These are phyloP conservation scores for Piper longum DNA, from an alignment of 164 flowering plant species.

Conservation along the genomic window DNA sequence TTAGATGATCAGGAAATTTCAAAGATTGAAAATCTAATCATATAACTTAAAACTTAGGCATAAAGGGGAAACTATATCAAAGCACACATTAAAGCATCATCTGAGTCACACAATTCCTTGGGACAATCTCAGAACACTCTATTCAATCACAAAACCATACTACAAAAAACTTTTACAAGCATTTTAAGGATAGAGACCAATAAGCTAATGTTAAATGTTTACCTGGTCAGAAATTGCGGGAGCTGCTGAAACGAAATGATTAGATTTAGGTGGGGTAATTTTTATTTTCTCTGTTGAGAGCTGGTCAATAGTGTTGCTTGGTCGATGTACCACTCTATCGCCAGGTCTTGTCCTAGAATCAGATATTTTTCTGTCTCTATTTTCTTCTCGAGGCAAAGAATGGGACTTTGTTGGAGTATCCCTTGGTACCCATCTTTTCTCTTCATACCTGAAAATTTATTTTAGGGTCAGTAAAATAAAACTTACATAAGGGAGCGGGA, in stretches of 20 bases:
- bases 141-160: too few species aligned
- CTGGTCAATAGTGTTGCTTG: slow-evolving; percentile 25
- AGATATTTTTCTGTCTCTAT: slow-evolving; percentile 14
- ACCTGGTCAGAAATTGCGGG: slow-evolving; percentile 64
- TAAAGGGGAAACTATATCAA: too few species aligned
- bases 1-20: too few species aligned
- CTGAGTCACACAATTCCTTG: too few species aligned
- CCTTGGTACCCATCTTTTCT: slow-evolving; percentile 81
- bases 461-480: background rate
- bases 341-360: slow-evolving; percentile 30
- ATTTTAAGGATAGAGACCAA: background rate
- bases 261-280: slow-evolving; percentile 19
- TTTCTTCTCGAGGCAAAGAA: slow-evolving; percentile 33
- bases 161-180: background rate
- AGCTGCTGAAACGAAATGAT: slow-evolving; percentile 25
- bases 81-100: too few species aligned
- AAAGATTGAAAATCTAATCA: too few species aligned
- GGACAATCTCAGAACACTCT: too few species aligned
- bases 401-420: slow-evolving; percentile 49
- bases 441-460: slow-evolving; percentile 57
- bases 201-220: slow-evolving; percentile 1
- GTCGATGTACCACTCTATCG: slow-evolving; percentile 20
- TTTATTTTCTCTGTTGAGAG: slow-evolving; percentile 35
- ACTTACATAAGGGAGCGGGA: background rate
- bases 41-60: too few species aligned